Base-by-base conservation (phyloP, 768 basidiomycete species). In the Suillus variegatus region DNA sequence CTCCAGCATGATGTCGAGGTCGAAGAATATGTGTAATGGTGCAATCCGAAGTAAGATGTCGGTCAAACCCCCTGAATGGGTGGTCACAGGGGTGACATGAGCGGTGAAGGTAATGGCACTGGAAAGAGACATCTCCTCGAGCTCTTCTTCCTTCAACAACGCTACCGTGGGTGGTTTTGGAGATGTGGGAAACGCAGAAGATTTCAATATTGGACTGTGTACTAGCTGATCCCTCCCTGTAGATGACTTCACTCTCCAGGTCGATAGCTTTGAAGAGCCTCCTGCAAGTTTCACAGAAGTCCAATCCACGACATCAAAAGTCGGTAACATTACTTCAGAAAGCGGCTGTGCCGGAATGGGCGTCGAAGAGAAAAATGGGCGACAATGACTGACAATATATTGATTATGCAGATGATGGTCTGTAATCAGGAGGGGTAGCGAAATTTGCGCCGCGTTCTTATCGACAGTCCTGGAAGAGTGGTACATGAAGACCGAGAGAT, bases 21-120 rank as follows among this genome's bases (percentile, higher is more conserved):
- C 93, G 35, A 92, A 61, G 71, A 94, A 93, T n/a, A 91, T 49
- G 71, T 95, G 94, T 12, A 96, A 69, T 12, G 94, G 90, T 12
- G 80, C 79, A 9, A 86, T 70, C 36, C 83, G 78, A 40, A 87
- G 60, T 6, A 79, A 71, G 44, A 75, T n/a, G 65, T 66, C 61
- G 40, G 51, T 25, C 60, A 65, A 22, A 3, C 25, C 55, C 41
- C 68, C 60, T 32, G 60, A 57, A 16, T 65, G 51, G 41, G 64
- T 13, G 25, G 36, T 63, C 2, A 62, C 18, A 22, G 49, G 20
- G 6, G 13, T 49, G 36, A 73, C 25, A 22, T 43, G 60, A 57
- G 72, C 57, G 43, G 52, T 68, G 52, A 47, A 56, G 63, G 75
- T 70, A 16, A 78, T 55, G 3, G 70, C 74, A 60, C 70, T 67